Base-by-base conservation (phyloP, 768 basidiomycete species). In the Hypholoma sublateritium region DNA sequence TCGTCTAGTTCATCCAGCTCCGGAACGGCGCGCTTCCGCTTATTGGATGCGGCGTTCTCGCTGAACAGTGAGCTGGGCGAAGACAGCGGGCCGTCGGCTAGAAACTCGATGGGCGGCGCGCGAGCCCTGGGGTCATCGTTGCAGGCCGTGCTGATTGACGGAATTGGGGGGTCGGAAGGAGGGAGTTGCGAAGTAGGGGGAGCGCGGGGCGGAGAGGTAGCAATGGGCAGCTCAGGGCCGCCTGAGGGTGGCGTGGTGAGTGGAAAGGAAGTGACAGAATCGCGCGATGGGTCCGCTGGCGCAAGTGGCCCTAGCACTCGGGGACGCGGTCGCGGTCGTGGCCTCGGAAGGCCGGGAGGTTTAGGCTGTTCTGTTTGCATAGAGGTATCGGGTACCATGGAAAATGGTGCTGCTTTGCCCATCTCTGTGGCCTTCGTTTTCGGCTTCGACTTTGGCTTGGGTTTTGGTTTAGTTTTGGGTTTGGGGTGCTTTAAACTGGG, bases 51-150 rank as follows among this genome's bases (percentile, higher is more conserved):
- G 4, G 53, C 62, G 13, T 24, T 42, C 1, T 65, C 59, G 39
- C 62, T 65, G 54, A 72, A 70, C 3, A 71, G 52, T 17, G 76
- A 77, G 5, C 67, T 65, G 32, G 73, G 74, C 2, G 65, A 70
- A 17, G 77, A 77, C 24, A 69, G 63, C 22, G 64, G 69, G 14
- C 42, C 55, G 9, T 56, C 59, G 14, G 59, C 41, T 21, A 72
- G 42, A 14, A n/a, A 19, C 1, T 50, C 37, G 25, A 48, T 56
- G 25, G 46, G 45, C 16, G 46, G 54, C 14, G 46, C 48, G 16
- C 46, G 55, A 9, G 55, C 32, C 14, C 35, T 56, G 37, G 28
- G 36, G 24, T 48, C 41, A 39, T 56, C 48, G 9, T 41, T 42
- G 19, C 53, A 43, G 14, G 34, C 32, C 21, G 52, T 41, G 22